A percentile compares a stretch with the other conserved stretches of the same genome.
These are phyloP conservation scores for Vinca major DNA, from an alignment of 305 asterid species.

Conservation along the genomic window DNA sequence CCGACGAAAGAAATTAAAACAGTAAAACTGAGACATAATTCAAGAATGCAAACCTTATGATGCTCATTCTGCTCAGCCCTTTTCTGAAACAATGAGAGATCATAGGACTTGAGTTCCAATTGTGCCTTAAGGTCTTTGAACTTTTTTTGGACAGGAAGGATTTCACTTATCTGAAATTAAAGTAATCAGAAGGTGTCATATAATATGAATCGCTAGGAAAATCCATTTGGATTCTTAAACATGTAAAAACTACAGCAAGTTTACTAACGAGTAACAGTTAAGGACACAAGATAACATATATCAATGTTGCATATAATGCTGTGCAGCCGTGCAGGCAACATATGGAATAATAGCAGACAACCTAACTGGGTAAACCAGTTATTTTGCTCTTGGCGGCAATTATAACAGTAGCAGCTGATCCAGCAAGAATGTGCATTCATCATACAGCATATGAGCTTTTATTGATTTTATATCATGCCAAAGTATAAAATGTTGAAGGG, in stretches of 20 bases:
- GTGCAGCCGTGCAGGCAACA: background rate
- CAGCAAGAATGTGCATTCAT: background rate
- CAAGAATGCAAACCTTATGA: slow-evolving; percentile 58
- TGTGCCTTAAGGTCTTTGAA: slow-evolving; percentile 72
- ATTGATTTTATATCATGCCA: background rate
- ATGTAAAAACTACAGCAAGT: background rate
- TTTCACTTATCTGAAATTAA: slow-evolving; percentile 60
- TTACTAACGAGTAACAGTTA: background rate
- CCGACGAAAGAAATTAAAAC: slow-evolving; percentile 6
- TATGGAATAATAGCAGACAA: background rate
- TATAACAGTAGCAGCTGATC: background rate
- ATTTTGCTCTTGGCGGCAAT: background rate
- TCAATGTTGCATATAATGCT: background rate
- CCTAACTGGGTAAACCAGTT: background rate
- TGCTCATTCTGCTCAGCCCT: slow-evolving; percentile 97
- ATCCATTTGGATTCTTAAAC: background rate
- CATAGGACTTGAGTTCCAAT: slow-evolving; percentile 83
- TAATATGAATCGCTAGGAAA: background rate
- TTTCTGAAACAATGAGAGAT: slow-evolving; percentile 68
- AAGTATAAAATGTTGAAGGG: background rate
- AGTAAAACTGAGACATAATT: background rate
- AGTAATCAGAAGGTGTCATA: slow-evolving; percentile 3
- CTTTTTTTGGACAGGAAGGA: slow-evolving; percentile 78
- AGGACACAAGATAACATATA: background rate
- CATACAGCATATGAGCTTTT: background rate